Evolutionary conservation across 2,329 filamentous ascomycete genomes (phyloP).

Genomic region (Arthrobotrys entomopaga): DNA sequence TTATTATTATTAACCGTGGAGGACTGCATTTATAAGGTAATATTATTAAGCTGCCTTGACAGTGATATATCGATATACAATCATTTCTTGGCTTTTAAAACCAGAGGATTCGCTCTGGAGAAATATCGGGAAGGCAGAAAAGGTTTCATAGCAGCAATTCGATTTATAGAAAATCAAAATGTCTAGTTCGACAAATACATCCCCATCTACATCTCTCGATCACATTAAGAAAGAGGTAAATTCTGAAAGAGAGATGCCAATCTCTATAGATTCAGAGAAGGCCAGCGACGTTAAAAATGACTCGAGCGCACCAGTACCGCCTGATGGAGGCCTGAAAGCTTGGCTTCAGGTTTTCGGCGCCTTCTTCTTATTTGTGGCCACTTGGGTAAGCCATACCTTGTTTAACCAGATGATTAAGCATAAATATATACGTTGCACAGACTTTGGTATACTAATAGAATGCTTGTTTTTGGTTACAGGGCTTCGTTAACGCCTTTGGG

Average conservation of each 20-base stretch:
- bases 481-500: slow-evolving; percentile 63
- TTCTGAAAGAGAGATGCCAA: slow-evolving; percentile 2
- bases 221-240: slow-evolving; percentile 36
- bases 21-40: too few species aligned
- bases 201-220: slow-evolving; percentile 35
- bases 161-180: not conserved
- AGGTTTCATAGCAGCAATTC: too few species aligned
- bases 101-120: too few species aligned
- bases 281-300: not conserved
- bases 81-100: too few species aligned
- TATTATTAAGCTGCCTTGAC: too few species aligned
- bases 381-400: slow-evolving; percentile 63
- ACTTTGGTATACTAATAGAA: not conserved
- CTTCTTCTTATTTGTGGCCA: slow-evolving; percentile 69
- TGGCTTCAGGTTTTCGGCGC: slow-evolving; percentile 68
- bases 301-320: slow-evolving; percentile 39
- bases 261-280: slow-evolving; percentile 10
- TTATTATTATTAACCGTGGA: too few species aligned
- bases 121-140: too few species aligned
- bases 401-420: not conserved
- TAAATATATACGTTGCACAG: not conserved
- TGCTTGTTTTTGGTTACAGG: slow-evolving; percentile 54
- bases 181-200: slow-evolving; percentile 20
- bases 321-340: slow-evolving; percentile 67
- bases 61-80: too few species aligned